A percentile compares a stretch with the other conserved stretches of the same genome.
phyloP scores from a whole-genome alignment of 176 grass and related monocot genomes.

The Canna indica region DNA sequence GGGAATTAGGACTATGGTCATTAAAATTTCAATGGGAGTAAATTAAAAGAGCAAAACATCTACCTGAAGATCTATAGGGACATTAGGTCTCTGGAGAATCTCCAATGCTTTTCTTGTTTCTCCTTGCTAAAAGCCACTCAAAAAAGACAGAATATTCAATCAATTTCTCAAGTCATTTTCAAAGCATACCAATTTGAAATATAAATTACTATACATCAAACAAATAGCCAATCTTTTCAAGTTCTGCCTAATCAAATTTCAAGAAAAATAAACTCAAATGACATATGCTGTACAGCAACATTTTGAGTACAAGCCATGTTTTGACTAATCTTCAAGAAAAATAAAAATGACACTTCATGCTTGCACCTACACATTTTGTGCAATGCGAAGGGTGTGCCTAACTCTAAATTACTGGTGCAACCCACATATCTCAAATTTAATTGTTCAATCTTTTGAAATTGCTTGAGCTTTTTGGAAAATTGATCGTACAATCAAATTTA shows the following conservation, averaged over 20 bases:
- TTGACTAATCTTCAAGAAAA: too few species aligned
- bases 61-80: conserved; percentile 90
- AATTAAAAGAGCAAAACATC: background rate
- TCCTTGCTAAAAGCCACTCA: conserved; percentile 66
- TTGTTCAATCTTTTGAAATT: background rate
- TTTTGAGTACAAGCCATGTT: background rate
- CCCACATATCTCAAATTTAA: background rate
- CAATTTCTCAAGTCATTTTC: background rate
- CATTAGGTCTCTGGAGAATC: conserved; percentile 76
- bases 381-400: background rate
- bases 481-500: too few species aligned
- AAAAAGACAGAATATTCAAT: conserved; percentile 17
- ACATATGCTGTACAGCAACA: background rate
- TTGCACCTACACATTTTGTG: too few species aligned
- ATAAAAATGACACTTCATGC: too few species aligned
- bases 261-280: background rate
- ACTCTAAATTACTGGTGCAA: background rate
- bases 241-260: background rate
- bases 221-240: background rate
- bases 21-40: background rate
- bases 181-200: background rate
- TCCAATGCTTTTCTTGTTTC: conserved; percentile 95
- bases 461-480: too few species aligned
- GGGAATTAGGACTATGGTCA: background rate
- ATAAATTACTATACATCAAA: background rate